These are phyloP conservation scores for Acidiella bohemica DNA, from an alignment of 495 filamentous ascomycete species.

Conservation along the genomic window DNA sequence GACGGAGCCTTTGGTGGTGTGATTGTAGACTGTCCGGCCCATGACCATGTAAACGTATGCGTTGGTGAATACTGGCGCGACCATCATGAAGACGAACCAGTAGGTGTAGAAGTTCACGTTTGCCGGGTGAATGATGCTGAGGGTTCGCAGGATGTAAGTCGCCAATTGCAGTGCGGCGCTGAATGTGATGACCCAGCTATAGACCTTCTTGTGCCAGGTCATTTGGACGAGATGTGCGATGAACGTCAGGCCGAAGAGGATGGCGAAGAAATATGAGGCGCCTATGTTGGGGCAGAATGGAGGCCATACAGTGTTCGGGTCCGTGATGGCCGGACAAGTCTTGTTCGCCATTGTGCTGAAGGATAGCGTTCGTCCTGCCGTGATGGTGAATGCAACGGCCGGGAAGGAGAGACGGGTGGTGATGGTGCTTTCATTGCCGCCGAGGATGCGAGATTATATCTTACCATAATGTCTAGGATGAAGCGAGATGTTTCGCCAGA, in stretches of 20 bases:
- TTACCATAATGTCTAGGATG: no score
- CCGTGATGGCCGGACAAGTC: not conserved
- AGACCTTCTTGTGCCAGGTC: slow-evolving; percentile 5
- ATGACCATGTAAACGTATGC: slow-evolving; percentile 14
- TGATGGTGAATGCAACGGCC: no score
- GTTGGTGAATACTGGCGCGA: slow-evolving; percentile 14
- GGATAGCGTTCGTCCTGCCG: no score
- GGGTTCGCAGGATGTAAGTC: slow-evolving; percentile 6
- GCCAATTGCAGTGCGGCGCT: slow-evolving; percentile 7
- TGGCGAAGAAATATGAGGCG: slow-evolving; percentile 9
- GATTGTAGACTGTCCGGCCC: slow-evolving; percentile 13
- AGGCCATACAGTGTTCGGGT: slow-evolving; percentile 5
- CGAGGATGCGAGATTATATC: no score
- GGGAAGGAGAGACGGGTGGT: no score
- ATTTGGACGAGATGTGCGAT: slow-evolving; percentile 11
- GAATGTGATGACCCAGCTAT: slow-evolving; percentile 7
- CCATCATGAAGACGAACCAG: slow-evolving; percentile 15
- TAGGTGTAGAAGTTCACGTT: not conserved
- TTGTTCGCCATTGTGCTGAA: no score
- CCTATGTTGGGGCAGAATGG: slow-evolving; percentile 6
- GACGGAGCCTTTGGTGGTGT: slow-evolving; percentile 7
- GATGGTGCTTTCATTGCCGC: no score
- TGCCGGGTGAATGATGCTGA: slow-evolving; percentile 1
- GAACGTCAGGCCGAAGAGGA: slow-evolving; percentile 10
- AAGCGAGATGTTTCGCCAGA: no score